Evolutionary conservation across 768 basidiomycete species (phyloP), one percentile per base, ranked within the genome.

Genomic region (Wakefieldia striispora): DNA sequence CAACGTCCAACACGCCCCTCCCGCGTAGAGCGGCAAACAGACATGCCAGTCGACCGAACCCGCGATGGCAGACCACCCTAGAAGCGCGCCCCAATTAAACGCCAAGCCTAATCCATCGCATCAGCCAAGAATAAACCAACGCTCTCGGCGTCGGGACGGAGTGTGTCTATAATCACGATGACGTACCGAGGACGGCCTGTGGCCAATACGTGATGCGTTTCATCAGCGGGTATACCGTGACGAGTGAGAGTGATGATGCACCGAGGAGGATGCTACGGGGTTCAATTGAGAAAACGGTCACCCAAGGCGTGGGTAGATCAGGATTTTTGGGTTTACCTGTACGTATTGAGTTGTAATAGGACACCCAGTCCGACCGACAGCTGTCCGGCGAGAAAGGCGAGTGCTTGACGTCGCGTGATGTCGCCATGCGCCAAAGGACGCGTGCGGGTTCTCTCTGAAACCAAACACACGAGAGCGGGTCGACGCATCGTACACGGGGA

Each of bases 191-290:
- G 24, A 97, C 87, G 35, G 90, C 85, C 64, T 99, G 97, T 2
- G 97, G 97, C 91, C 95, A 99, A 65, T 97, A 76, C 0, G 97
- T 99, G 35, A 97, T 71, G 13, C 97, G 81, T 68, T 99, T 99
- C 97, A 99, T 98, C 56, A 95, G 75, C 0, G 97, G 97, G 69
- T 99, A 99, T 40, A 92, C 64, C 6, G 81, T 81, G 39, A 99
- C 97, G 13, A 99, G 63, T 3, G 86, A 85, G 35, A 99, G 73
- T 0, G 94, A 97, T 0, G 93, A 84, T 2, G 95, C 95, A 11
- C 97, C 97, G 6, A 99, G 79, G 2, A 89, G 63, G 55, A 99
- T 95, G 62, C 95, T 97, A 16, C 33, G 29, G 14, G 5, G 33
- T 33, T 14, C 13, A 6, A 6, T 14, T 31, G 11, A 33, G 8